Evolutionary conservation across 306 rosid genomes (phyloP), one percentile per base, ranked within the genome.

Genomic region (Astragalus glycyphyllos): DNA sequence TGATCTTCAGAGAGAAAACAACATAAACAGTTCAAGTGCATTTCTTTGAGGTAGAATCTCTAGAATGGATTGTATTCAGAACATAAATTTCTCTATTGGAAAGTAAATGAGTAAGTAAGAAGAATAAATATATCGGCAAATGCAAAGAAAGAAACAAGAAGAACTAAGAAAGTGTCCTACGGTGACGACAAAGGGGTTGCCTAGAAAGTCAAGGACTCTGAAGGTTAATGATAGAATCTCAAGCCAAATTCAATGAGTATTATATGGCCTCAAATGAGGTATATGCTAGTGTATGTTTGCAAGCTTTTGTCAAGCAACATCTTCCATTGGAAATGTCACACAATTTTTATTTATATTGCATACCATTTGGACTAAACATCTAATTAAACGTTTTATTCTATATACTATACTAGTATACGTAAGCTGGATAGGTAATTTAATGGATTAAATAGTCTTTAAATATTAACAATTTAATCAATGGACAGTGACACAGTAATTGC

Each of bases 121-220:
- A 50, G 42, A 32, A 81, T 69, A 65, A 58, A 13, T 59, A 45
- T 55, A 48, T 67, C 82, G 83, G 79, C 75, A 73, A 84, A 42
- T 71, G 77, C 84, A 58, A 87, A 47, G 88, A 58, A 87, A 47
- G 88, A 78, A 82, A 72, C 54, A 77, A 66, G 71, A 50, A 61
- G 32, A 69, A 70, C 23, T 32, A 63, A 73, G 78, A 77, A 66
- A 66, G 65, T 65, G 75, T 70, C 81, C 26, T 77, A 65, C 75
- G 82, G 66, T 80, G 80, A 85, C 58, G 94, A 87, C 92, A 86
- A 87, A 64, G 53, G 71, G 82, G 82, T 32, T 81, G 76, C 86
- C 85, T 89, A 60, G 85, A 88, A 81, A 89, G 94, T 86, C 84
- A 83, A 84, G 86, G 81, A 80, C 64, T 79, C 68, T 29, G 42